phyloP scores from a whole-genome alignment of 768 basidiomycete species.

The Leccinum rimulosum region DNA sequence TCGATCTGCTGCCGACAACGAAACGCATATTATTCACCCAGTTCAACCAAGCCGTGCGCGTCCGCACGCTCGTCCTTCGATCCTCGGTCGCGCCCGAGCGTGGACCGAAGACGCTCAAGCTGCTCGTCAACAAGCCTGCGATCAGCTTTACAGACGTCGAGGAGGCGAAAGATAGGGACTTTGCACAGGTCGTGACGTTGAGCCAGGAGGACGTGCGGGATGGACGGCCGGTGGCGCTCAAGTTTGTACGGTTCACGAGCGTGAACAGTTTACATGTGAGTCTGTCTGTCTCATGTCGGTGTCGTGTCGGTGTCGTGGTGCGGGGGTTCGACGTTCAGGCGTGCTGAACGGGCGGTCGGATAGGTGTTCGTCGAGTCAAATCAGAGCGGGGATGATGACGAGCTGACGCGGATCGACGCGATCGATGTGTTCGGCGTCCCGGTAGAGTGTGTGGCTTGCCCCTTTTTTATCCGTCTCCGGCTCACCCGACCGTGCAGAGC shows the following conservation, averaged over 20 bases:
- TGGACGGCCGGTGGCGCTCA: slow-evolving; percentile 47
- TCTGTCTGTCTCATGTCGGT: too few species aligned
- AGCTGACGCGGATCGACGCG: slow-evolving; percentile 57
- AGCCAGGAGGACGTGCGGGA: slow-evolving; percentile 44
- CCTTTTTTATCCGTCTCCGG: background rate
- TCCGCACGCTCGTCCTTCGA: slow-evolving; percentile 57
- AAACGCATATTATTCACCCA: background rate
- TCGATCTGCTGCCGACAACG: background rate
- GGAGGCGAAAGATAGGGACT: slow-evolving; percentile 44
- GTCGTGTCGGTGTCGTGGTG: background rate
- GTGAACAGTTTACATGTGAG: slow-evolving; percentile 64
- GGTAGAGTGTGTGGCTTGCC: slow-evolving; percentile 45
- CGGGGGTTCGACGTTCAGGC: too few species aligned
- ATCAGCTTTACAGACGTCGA: slow-evolving; percentile 70
- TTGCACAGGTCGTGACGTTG: slow-evolving; percentile 58
- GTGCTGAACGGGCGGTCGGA: slow-evolving; percentile 4
- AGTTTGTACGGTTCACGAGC: slow-evolving; percentile 67
- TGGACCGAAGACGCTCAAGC: slow-evolving; percentile 60
- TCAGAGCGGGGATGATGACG: slow-evolving; percentile 56
- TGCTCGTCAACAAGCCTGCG: slow-evolving; percentile 57
- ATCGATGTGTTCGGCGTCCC: slow-evolving; percentile 64
- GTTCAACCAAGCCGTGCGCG: slow-evolving; percentile 70
- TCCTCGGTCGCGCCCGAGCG: slow-evolving; percentile 35
- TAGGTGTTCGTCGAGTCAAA: slow-evolving; percentile 72
- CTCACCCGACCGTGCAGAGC: slow-evolving; percentile 23